Evolutionary conservation across 352 stramenopile species (phyloP).

Genomic region (Phytophthora idaei): DNA sequence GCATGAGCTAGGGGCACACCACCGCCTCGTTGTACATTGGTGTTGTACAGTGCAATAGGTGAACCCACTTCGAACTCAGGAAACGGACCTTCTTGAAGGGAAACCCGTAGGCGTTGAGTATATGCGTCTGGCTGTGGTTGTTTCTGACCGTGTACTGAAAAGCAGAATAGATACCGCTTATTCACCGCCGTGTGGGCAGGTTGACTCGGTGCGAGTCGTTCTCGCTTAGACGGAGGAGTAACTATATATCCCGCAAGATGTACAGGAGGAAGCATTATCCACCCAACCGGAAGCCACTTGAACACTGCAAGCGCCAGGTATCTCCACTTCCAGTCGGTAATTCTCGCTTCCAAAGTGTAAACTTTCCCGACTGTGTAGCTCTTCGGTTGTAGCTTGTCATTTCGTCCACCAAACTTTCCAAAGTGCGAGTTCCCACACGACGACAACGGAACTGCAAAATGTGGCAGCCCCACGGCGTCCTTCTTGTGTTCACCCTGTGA

Average conservation of each 20-base stretch:
- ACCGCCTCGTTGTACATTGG: conserved; percentile 16
- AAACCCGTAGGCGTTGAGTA: conserved; percentile 7
- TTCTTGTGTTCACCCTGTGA: background rate
- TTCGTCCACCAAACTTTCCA: conserved; percentile 7
- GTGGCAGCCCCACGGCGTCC: conserved; percentile 38
- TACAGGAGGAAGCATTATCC: conserved; percentile 45
- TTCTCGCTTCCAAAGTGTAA: conserved; percentile 66
- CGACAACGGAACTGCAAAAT: conserved; percentile 54
- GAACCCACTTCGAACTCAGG: conserved; percentile 27
- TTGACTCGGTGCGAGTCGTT: background rate
- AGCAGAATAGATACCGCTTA: conserved; percentile 58
- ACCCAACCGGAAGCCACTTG: conserved; percentile 46
- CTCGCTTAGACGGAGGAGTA: conserved; percentile 7
- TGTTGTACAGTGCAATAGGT: conserved; percentile 22
- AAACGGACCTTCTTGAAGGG: conserved; percentile 1
- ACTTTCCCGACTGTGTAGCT: conserved; percentile 41
- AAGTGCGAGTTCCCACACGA: conserved; percentile 25
- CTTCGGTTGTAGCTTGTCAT: conserved; percentile 7
- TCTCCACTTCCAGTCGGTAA: conserved; percentile 52
- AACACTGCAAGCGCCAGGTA: conserved; percentile 49
- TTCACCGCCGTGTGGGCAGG: conserved; percentile 19
- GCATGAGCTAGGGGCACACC: conserved; percentile 28
- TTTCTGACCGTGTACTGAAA: conserved; percentile 48
- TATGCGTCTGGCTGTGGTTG: background rate
- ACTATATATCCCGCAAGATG: conserved; percentile 52